Percentiles rank a stretch among this genome's conserved stretches.
phyloP scores from a whole-genome alignment of 805 yeast genomes.

The Hanseniaspora guilliermondii region DNA sequence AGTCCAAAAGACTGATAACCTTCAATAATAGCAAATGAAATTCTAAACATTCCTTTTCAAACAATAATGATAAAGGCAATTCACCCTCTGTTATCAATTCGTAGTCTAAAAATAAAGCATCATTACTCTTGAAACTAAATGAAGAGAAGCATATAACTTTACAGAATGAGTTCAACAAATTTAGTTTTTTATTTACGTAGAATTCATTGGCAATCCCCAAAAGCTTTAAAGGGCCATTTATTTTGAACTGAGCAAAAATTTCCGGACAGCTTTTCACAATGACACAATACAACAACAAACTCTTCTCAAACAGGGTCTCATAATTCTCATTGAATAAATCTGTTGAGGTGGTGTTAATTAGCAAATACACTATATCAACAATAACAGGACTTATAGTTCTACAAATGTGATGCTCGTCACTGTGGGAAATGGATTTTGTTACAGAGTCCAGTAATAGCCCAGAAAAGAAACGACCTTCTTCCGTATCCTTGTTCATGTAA shows the following conservation, averaged over 20 bases:
- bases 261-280: not conserved
- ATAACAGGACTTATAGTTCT: not conserved
- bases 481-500: not conserved
- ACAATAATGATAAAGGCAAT: not conserved
- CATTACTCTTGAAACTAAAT: not conserved
- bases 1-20: not conserved
- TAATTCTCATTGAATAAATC: not conserved
- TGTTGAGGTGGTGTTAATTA: not conserved
- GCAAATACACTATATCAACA: not conserved
- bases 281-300: not conserved
- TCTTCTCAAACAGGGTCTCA: not conserved
- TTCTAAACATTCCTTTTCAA: not conserved
- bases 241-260: not conserved
- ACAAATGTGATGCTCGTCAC: not conserved
- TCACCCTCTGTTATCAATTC: not conserved
- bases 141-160: not conserved
- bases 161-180: not conserved
- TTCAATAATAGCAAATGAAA: constrained; percentile 4
- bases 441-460: not conserved
- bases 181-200: not conserved
- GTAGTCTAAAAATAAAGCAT: not conserved
- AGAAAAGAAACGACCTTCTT: not conserved
- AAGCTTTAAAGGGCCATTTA: not conserved
- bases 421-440: not conserved
- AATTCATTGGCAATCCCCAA: not conserved